Base-by-base conservation (phyloP, 2,329 filamentous ascomycete genomes). In the Tolypocladium ovalisporum region DNA sequence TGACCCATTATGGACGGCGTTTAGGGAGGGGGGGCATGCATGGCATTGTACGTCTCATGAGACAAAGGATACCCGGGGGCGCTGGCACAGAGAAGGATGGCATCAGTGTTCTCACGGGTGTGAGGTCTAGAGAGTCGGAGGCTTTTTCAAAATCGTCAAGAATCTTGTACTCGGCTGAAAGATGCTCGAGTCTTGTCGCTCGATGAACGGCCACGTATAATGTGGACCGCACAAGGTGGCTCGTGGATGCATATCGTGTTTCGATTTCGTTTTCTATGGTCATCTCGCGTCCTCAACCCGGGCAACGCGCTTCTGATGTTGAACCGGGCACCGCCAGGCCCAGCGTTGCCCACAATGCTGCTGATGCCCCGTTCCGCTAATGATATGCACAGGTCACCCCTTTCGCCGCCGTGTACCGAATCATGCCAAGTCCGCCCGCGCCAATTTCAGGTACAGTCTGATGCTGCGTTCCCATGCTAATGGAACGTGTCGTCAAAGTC, bases 401-500 rank as follows among this genome's bases (percentile, higher is more conserved):
- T 12, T 17, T 27, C 17, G 27, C 44, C 19, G 4, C 29, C 19
- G 4, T 15, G 9, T n/a, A 22, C 29, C 19, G 32, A 34, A 3
- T 3, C 44, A 15, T 22, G 19, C 19, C 10, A n/a, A 34, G n/a
- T 10, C 10, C 12, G 19, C 19, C 47, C 17, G 4, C 15, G 44
- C 24, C 5, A 17, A 12, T 32, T 10, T 27, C 19, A 8, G 19
- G 3, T 19, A 19, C n/a, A 9, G 9, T 17, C 37, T 40, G 37
- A 40, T 40, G 37, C 44, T 13, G 13, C 13, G 1, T 29, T 19
- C 42, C 24, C 29, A n/a, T 35, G 29, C 10, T n/a, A 8, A 13
- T 44, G 24, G 2, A n/a, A 2, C 13, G 3, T 51, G 10, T 7
- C 53, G 42, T 64, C 55, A 66, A 40, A n/a, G n/a, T n/a, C n/a